phyloP scores from a whole-genome alignment of 805 yeast species.

The Candida nanaspora region DNA sequence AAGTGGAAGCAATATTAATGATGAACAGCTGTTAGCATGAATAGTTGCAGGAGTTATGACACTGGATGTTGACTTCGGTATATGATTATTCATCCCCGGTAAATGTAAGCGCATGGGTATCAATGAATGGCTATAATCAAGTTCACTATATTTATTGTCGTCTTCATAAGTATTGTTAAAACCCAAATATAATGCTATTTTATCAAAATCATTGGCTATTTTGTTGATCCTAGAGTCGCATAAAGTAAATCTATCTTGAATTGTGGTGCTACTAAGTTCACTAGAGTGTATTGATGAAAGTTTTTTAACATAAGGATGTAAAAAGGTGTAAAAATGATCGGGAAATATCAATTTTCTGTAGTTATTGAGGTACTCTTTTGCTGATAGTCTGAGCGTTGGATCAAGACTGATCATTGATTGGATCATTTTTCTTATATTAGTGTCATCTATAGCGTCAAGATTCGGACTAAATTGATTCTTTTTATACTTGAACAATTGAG shows the following conservation, averaged over 20 bases:
- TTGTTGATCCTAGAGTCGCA: slow-evolving; percentile 53
- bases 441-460: slow-evolving; percentile 46
- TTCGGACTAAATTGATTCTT: slow-evolving; percentile 62
- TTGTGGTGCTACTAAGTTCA: slow-evolving; percentile 1
- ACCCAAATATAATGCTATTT: slow-evolving; percentile 34
- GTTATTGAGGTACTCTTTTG: slow-evolving; percentile 43
- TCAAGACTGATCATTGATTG: slow-evolving; percentile 55
- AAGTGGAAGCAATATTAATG: slow-evolving; percentile 50
- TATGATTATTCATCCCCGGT: slow-evolving; percentile 45
- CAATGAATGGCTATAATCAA: slow-evolving; percentile 10
- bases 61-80: slow-evolving; percentile 30
- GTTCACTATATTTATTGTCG: slow-evolving; percentile 3
- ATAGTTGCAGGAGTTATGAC: slow-evolving; percentile 12
- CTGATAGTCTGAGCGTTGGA: slow-evolving; percentile 53
- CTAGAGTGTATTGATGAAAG: slow-evolving; percentile 16
- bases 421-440: slow-evolving; percentile 46
- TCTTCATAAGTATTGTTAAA: slow-evolving; percentile 22
- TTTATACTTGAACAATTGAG: slow-evolving; percentile 81
- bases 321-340: slow-evolving; percentile 54
- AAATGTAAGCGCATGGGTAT: slow-evolving; percentile 39
- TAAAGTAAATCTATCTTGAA: slow-evolving; percentile 26
- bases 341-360: slow-evolving; percentile 57
- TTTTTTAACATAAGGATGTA: slow-evolving; percentile 58
- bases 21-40: slow-evolving; percentile 33
- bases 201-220: slow-evolving; percentile 52